phyloP scores from a whole-genome alignment of 129 eudicot species.

The Apium graveolens region DNA sequence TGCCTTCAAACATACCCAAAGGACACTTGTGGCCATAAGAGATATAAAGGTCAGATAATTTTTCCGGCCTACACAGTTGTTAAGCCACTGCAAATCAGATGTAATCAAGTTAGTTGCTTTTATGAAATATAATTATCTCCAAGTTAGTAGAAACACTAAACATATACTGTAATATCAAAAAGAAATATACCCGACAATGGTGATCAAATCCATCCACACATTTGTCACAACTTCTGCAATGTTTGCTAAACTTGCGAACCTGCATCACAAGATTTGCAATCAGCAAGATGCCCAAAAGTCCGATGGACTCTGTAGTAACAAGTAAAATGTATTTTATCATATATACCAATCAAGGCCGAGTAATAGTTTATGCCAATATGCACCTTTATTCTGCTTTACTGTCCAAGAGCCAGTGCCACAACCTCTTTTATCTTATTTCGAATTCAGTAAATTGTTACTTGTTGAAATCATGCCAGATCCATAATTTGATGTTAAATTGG shows the following conservation, averaged over 20 bases:
- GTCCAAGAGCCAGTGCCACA: too few relatives aligned
- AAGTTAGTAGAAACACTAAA: background rate
- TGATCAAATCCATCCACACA: conserved; percentile 97
- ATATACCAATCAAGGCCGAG: background rate
- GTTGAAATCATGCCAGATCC: background rate
- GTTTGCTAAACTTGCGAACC: conserved; percentile 97
- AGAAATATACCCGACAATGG: conserved; percentile 72
- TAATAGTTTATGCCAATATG: background rate
- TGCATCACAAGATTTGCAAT: conserved; percentile 21
- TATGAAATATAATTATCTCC: background rate
- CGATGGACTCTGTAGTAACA: background rate
- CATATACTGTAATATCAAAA: background rate
- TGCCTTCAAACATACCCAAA: conserved; percentile 68
- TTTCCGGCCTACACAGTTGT: conserved; percentile 91
- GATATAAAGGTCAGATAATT: conserved; percentile 71
- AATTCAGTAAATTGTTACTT: background rate
- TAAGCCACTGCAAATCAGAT: conserved; percentile 67
- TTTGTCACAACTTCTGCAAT: conserved; percentile 98
- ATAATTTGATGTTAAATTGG: background rate
- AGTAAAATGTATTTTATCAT: background rate
- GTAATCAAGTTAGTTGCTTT: conserved; percentile 15
- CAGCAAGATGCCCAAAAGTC: background rate
- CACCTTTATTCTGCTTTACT: too few relatives aligned
- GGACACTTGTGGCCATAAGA: conserved; percentile 74
- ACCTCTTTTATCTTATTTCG: background rate